Conservation (phyloP, 345 rosid species). For the Zanthoxylum bungeanum region DNA sequence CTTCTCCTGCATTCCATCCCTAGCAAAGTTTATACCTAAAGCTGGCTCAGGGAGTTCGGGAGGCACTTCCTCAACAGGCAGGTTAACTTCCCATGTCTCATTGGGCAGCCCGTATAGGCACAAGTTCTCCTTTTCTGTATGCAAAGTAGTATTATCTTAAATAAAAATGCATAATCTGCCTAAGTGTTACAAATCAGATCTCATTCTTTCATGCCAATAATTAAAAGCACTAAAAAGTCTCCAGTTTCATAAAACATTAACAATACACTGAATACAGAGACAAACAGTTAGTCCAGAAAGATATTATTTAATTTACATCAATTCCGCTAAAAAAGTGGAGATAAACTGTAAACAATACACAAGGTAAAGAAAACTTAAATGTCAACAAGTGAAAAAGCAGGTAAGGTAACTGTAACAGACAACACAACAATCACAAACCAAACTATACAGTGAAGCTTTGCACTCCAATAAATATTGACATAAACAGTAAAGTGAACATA, state of each 20-base stretch:
- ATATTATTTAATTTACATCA: neutral
- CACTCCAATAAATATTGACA: neutral
- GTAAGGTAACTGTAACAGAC: neutral
- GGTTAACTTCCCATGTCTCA: constrained; percentile 96
- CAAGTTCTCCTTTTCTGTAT: constrained; percentile 91
- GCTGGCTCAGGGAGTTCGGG: constrained; percentile 99
- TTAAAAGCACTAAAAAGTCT: neutral
- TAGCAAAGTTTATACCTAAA: constrained; percentile 91
- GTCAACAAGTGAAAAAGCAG: neutral
- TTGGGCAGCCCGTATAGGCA: constrained; percentile 96
- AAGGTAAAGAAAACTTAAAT: too few species aligned
- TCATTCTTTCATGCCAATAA: neutral
- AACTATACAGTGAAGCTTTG: too few species aligned
- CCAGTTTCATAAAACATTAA: neutral
- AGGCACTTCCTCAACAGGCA: constrained; percentile 99
- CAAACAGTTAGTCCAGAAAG: neutral
- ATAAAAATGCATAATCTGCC: neutral
- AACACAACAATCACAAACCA: neutral
- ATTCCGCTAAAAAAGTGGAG: neutral
- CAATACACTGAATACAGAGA: neutral
- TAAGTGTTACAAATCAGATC: constrained; percentile 2
- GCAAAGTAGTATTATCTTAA: neutral
- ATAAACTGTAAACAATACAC: neutral
- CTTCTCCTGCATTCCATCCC: constrained; percentile 98
- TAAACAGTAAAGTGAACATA: neutral